Percentiles rank a stretch among this genome's conserved stretches.
Conservation (phyloP, 257 asterid species). For the Rhazya stricta region DNA sequence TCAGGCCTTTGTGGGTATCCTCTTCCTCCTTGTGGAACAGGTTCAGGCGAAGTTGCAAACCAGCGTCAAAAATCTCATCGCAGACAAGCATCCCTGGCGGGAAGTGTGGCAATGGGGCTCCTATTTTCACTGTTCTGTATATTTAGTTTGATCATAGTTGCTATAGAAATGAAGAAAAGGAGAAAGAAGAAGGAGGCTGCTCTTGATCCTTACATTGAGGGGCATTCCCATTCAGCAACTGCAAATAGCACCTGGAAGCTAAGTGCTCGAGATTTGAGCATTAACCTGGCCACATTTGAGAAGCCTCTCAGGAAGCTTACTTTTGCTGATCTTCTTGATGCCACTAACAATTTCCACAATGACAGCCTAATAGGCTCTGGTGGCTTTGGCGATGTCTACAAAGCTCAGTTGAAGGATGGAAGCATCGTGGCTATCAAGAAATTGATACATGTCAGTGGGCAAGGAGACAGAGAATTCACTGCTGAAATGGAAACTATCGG, state of each 20-base stretch:
- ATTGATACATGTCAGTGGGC: slow-evolving; percentile 75
- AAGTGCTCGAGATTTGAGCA: slow-evolving; percentile 69
- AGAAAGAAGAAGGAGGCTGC: slow-evolving; percentile 73
- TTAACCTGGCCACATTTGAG: slow-evolving; percentile 69
- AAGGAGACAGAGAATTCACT: slow-evolving; percentile 85
- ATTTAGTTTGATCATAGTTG: slow-evolving; percentile 62
- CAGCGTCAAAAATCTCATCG: slow-evolving; percentile 49
- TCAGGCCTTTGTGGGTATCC: slow-evolving; percentile 94
- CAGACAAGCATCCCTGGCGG: slow-evolving; percentile 66
- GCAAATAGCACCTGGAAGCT: slow-evolving; percentile 65
- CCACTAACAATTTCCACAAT: slow-evolving; percentile 74
- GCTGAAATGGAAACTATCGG: slow-evolving; percentile 99
- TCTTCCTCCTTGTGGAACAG: slow-evolving; percentile 45
- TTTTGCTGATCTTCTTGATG: slow-evolving; percentile 83
- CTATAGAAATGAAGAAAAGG: slow-evolving; percentile 65
- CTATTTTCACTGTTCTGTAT: slow-evolving; percentile 77
- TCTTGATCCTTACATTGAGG: slow-evolving; percentile 70
- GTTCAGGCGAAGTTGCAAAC: slow-evolving; percentile 20
- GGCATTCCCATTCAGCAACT: slow-evolving; percentile 59
- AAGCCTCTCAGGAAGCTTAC: slow-evolving; percentile 85
- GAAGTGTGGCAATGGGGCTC: slow-evolving; percentile 84
- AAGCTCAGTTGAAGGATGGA: slow-evolving; percentile 81
- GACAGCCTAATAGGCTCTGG: slow-evolving; percentile 83
- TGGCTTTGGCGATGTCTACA: slow-evolving; percentile 93
- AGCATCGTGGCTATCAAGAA: slow-evolving; percentile 84